Percentiles rank a stretch among this genome's conserved stretches.
Conservation (phyloP, 1,139 yeast genomes). For the Kodamaea arcana region DNA sequence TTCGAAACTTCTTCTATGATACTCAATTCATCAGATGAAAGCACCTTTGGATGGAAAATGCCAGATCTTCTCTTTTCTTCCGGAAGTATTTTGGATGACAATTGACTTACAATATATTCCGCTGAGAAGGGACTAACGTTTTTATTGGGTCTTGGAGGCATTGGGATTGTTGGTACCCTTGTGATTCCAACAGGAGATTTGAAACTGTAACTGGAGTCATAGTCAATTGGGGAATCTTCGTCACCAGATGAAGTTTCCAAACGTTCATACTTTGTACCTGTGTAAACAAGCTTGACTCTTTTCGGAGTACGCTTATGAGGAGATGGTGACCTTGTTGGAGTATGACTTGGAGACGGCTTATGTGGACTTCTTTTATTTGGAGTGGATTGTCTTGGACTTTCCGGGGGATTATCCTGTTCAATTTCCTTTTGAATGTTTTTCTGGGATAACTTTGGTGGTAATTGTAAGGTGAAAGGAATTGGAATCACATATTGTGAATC, state of each 20-base stretch:
- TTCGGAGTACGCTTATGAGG: too few relatives aligned
- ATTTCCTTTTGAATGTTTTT: constrained; percentile 15
- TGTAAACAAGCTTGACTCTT: constrained; percentile 31
- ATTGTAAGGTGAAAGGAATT: constrained; percentile 39
- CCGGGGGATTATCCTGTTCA: constrained; percentile 1
- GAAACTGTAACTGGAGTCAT: constrained; percentile 4
- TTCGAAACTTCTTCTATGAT: constrained; percentile 40
- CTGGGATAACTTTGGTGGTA: constrained; percentile 42
- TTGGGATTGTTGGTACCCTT: constrained; percentile 2
- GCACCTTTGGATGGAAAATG: constrained; percentile 12
- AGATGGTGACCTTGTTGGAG: constrained; percentile 9
- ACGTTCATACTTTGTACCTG: constrained; percentile 36
- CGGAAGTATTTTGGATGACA: constrained; percentile 15
- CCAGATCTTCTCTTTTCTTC: constrained; percentile 3
- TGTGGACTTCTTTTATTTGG: neutral
- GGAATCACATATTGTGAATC: constrained; percentile 36
- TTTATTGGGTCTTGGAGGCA: constrained; percentile 8
- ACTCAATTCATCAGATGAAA: constrained; percentile 35
- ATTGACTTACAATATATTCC: constrained; percentile 3
- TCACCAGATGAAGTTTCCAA: constrained; percentile 28
- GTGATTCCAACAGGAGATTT: constrained; percentile 1
- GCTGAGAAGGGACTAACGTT: constrained; percentile 1
- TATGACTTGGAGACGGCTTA: neutral
- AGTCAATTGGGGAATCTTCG: constrained; percentile 12
- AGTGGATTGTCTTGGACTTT: neutral